phyloP scores from a whole-genome alignment of 306 rosid genomes.

The Cicer cuneatum region DNA sequence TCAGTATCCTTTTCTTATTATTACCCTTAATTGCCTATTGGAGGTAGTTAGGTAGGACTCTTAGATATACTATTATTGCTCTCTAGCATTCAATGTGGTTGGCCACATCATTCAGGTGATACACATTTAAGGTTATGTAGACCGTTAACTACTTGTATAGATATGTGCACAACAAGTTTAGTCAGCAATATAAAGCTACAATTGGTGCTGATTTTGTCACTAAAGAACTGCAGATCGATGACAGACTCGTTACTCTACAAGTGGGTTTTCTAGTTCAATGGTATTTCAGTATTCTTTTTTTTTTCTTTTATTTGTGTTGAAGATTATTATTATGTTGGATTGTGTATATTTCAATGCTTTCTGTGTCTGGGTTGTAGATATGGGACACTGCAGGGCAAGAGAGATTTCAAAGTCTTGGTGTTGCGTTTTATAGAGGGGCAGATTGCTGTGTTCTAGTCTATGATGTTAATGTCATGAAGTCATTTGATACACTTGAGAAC shows the following conservation, averaged over 20 bases:
- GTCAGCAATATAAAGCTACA: slow-evolving; percentile 96
- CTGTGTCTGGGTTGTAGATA: slow-evolving; percentile 54
- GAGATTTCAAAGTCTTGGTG: slow-evolving; percentile 95
- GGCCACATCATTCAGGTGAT: background rate
- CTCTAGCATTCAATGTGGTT: background rate
- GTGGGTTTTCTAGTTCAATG: slow-evolving; percentile 62
- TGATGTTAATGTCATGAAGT: slow-evolving; percentile 89
- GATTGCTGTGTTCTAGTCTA: slow-evolving; percentile 94
- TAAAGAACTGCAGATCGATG: slow-evolving; percentile 90
- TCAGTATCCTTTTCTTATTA: slow-evolving; percentile 68
- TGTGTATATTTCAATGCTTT: slow-evolving; percentile 21
- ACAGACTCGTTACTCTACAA: slow-evolving; percentile 87
- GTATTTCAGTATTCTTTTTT: slow-evolving; percentile 29
- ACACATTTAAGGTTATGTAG: slow-evolving; percentile 39
- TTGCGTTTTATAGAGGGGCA: slow-evolving; percentile 90
- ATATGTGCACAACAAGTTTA: slow-evolving; percentile 90
- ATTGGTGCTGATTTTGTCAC: slow-evolving; percentile 97
- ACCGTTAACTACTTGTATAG: slow-evolving; percentile 55
- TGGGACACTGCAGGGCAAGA: slow-evolving; percentile 99
- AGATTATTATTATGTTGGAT: background rate
- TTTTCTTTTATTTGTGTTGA: background rate
- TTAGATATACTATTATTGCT: background rate
- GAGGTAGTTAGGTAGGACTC: background rate
- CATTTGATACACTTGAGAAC: slow-evolving; percentile 88
- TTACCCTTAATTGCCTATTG: background rate